A percentile compares a stretch with the other conserved stretches of the same genome.
Evolutionary conservation across 495 filamentous ascomycete genomes (phyloP).

Genomic region (Pyrenopolyporus hunteri): DNA sequence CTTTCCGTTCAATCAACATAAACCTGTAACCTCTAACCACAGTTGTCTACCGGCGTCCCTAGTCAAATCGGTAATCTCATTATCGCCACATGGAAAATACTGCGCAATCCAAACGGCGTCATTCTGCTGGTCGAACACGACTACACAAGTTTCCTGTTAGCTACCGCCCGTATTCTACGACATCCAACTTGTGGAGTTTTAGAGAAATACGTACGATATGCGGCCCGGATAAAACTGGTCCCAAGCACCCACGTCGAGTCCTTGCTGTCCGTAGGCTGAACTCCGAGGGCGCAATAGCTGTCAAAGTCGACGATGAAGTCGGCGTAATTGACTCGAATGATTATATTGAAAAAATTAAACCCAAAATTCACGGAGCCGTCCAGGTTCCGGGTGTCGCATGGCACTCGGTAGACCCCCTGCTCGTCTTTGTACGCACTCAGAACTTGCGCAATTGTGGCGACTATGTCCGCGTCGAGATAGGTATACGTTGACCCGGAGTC

Average conservation of each 20-base stretch:
- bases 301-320: slow-evolving; percentile 52
- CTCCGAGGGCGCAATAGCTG: slow-evolving; percentile 48
- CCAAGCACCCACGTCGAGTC: slow-evolving; percentile 48
- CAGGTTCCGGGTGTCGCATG: slow-evolving; percentile 43
- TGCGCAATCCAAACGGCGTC: slow-evolving; percentile 54
- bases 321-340: slow-evolving; percentile 51
- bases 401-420: slow-evolving; percentile 47
- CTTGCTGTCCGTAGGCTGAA: slow-evolving; percentile 47
- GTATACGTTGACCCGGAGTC: slow-evolving; percentile 53
- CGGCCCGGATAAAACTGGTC: slow-evolving; percentile 52
- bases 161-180: neutral
- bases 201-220: slow-evolving; percentile 45
- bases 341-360: slow-evolving; percentile 50
- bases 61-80: slow-evolving; percentile 36
- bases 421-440: slow-evolving; percentile 45
- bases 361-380: slow-evolving; percentile 52
- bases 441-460: slow-evolving; percentile 44
- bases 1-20: slow-evolving; percentile 24
- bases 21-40: slow-evolving; percentile 38
- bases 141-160: slow-evolving; percentile 30
- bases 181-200: neutral
- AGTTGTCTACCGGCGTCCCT: slow-evolving; percentile 38
- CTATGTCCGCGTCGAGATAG: slow-evolving; percentile 48
- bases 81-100: slow-evolving; percentile 50
- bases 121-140: slow-evolving; percentile 54